Evolutionary conservation across 768 basidiomycete species (phyloP).

Genomic region (Tricholoma sp.): DNA sequence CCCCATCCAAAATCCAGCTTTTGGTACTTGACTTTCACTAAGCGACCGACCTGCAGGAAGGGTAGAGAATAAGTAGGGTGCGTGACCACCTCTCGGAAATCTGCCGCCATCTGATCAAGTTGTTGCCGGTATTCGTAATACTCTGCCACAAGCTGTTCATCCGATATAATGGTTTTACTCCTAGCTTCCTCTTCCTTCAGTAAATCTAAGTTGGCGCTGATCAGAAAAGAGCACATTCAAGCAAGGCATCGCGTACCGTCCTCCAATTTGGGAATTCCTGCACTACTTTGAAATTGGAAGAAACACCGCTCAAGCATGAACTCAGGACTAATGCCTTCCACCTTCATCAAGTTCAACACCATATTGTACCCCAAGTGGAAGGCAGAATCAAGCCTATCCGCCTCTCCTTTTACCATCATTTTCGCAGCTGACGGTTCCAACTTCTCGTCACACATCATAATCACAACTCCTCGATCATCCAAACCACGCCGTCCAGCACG

Average conservation of each 20-base stretch:
- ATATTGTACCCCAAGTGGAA: constrained; percentile 99
- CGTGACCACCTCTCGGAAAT: constrained; percentile 89
- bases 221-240: constrained; percentile 5
- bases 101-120: constrained; percentile 81
- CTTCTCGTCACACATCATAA: constrained; percentile 99
- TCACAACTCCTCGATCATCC: constrained; percentile 98
- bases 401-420: constrained; percentile 97
- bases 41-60: constrained; percentile 86
- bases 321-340: constrained; percentile 97
- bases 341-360: constrained; percentile 97
- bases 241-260: constrained; percentile 50
- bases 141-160: constrained; percentile 78
- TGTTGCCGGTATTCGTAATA: constrained; percentile 95
- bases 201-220: constrained; percentile 49
- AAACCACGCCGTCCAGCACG: constrained; percentile 95
- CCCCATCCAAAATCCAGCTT: constrained; percentile 97
- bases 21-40: constrained; percentile 87
- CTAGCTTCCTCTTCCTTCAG: constrained; percentile 64
- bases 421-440: constrained; percentile 90
- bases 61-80: constrained; percentile 95
- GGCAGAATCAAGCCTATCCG: constrained; percentile 94
- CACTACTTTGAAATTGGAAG: constrained; percentile 96
- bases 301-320: constrained; percentile 98
- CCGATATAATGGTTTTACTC: constrained; percentile 65
- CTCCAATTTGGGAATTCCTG: constrained; percentile 82